These are phyloP conservation scores for Leishmania martiniquensis DNA, from an alignment of 208 protist species.

Conservation along the genomic window DNA sequence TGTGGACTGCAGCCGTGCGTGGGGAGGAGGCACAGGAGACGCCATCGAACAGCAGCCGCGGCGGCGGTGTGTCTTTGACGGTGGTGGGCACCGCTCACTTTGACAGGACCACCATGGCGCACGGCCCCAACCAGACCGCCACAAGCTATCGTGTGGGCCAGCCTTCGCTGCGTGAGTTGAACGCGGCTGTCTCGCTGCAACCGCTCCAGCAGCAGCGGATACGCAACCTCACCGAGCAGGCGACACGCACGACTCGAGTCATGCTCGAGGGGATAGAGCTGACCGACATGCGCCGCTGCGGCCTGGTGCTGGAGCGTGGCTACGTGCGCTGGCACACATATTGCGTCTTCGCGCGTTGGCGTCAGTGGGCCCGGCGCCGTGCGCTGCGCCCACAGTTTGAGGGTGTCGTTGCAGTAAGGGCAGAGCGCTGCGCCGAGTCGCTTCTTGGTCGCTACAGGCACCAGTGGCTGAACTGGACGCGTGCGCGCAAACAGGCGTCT, in stretches of 20 bases:
- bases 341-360: conserved; percentile 21
- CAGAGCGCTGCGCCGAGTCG: background rate
- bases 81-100: conserved; percentile 26
- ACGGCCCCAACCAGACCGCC: conserved; percentile 35
- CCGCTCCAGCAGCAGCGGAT: conserved; percentile 28
- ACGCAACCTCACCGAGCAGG: conserved; percentile 5
- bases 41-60: background rate
- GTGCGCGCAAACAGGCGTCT: background rate
- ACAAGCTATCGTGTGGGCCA: conserved; percentile 46
- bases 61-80: background rate
- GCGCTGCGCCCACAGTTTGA: background rate
- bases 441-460: conserved; percentile 17
- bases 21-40: background rate
- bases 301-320: conserved; percentile 16
- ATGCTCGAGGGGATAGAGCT: conserved; percentile 34
- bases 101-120: conserved; percentile 36
- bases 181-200: conserved; percentile 29
- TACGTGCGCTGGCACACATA: conserved; percentile 4
- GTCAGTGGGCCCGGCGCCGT: conserved; percentile 28
- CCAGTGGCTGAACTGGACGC: conserved; percentile 12
- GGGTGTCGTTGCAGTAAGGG: background rate
- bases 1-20: background rate
- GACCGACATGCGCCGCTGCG: conserved; percentile 13
- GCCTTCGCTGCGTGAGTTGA: conserved; percentile 48
- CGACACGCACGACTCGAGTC: background rate